These are phyloP conservation scores for Oryza glumipatula DNA, from an alignment of 176 grass and related monocot genomes.

Conservation along the genomic window DNA sequence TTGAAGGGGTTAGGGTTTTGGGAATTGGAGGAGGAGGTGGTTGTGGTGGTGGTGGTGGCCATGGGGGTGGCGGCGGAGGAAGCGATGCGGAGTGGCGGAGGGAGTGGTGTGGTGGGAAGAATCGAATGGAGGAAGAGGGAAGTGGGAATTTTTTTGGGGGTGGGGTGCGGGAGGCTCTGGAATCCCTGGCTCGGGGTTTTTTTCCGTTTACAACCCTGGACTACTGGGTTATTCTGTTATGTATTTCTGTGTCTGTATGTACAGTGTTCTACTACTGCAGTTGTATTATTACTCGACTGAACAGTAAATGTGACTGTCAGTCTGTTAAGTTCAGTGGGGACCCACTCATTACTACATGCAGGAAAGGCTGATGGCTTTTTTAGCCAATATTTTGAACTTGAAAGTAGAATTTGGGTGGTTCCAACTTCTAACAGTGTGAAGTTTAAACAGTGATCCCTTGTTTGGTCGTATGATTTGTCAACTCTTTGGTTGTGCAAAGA, in stretches of 20 bases:
- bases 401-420: neutral
- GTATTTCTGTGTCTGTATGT: neutral
- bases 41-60: slow-evolving; percentile 24
- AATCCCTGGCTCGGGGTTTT: neutral
- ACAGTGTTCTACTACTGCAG: too few relatives aligned
- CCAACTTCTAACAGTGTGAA: neutral
- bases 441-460: neutral
- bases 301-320: neutral
- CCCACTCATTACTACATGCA: neutral
- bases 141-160: slow-evolving; percentile 22
- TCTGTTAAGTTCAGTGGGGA: neutral
- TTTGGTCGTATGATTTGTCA: neutral
- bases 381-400: neutral
- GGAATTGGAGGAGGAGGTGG: neutral
- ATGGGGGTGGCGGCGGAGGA: slow-evolving; percentile 28
- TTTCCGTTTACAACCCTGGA: neutral
- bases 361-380: neutral
- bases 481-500: neutral
- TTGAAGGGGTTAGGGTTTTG: slow-evolving; percentile 39
- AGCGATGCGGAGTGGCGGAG: slow-evolving; percentile 32
- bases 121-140: slow-evolving; percentile 40
- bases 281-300: neutral
- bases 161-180: neutral
- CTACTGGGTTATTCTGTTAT: neutral
- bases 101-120: slow-evolving; percentile 27